Evolutionary conservation across 2,329 filamentous ascomycete species (phyloP), one percentile per base, ranked within the genome.

Genomic region (Exserohilum turcica): DNA sequence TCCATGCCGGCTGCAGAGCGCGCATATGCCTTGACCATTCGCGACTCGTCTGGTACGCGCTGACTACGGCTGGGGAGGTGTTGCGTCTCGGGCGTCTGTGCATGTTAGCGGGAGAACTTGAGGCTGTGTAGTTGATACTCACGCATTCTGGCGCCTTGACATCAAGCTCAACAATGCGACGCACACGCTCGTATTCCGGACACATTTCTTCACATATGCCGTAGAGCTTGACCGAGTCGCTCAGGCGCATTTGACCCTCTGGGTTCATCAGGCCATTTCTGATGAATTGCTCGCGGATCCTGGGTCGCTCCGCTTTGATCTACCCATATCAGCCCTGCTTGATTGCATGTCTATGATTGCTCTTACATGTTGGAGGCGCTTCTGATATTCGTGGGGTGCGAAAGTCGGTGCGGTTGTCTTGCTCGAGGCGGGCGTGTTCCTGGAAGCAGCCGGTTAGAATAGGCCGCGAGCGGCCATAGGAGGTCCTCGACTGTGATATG

Each of bases 191-290:
- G 52, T 78, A 86, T 57, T 86, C 83, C 2, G 85, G 82, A 65
- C 85, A 88, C 84, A 87, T 87, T 59, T 83, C 81, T 33, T 79
- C 79, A 70, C 85, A 87, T 44, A 80, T 84, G 44, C 84, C 85
- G 5, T 84, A 80, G 0, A 82, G 79, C 16, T 82, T 86, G 63
- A 87, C 85, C 24, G 85, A 84, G 56, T 86, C 79, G 27, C 80
- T 79, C 52, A 87, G 74, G 19, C 77, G 79, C 47, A 82, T 84
- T n/a, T 82, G 83, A 37, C 70, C 83, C 53, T 84, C 80, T 5
- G 84, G 85, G 64, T 87, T 70, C 71, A 73, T 70, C 18, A 65
- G 64, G 7, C 64, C 52, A 31, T 68, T 52, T 7, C 58, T 33
- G 45, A 73, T 63, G 48, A 72, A 60, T 45, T 80, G 79, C 70